Conservation (phyloP, 2,329 filamentous ascomycete genomes). For the Parastagonospora avenae region DNA sequence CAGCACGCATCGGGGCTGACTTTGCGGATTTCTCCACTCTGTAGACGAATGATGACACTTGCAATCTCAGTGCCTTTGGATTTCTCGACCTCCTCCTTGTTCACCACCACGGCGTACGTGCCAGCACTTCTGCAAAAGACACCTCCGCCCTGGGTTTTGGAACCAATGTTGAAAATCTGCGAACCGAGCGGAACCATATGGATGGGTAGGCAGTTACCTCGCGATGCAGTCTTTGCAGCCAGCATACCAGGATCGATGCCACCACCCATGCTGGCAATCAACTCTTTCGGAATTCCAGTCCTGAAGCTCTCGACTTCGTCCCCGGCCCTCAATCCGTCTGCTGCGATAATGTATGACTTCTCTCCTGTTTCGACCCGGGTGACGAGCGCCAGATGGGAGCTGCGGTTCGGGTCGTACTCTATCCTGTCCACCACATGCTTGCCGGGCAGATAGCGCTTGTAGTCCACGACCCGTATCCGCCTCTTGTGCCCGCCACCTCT, state of each 20-base stretch:
- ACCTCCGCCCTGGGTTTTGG: constrained; percentile 70
- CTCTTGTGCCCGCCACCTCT: constrained; percentile 90
- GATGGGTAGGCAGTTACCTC: constrained; percentile 92
- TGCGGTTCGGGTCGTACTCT: constrained; percentile 93
- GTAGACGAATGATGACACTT: constrained; percentile 82
- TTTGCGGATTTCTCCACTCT: constrained; percentile 89
- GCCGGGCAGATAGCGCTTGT: constrained; percentile 76
- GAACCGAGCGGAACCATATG: constrained; percentile 97
- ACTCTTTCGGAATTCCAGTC: constrained; percentile 81
- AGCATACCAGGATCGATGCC: constrained; percentile 92
- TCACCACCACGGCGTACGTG: constrained; percentile 85
- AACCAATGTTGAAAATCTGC: constrained; percentile 87
- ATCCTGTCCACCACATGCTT: constrained; percentile 90
- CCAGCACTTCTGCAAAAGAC: constrained; percentile 96
- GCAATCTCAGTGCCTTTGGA: constrained; percentile 66
- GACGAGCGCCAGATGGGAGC: constrained; percentile 88
- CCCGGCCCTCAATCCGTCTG: constrained; percentile 89
- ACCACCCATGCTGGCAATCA: constrained; percentile 92
- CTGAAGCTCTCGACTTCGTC: constrained; percentile 93
- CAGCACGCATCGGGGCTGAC: constrained; percentile 93
- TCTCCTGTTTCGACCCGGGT: constrained; percentile 73
- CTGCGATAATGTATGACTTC: constrained; percentile 92
- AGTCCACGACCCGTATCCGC: constrained; percentile 91
- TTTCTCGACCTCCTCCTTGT: constrained; percentile 78
- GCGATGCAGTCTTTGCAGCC: constrained; percentile 89